Evolutionary conservation across 805 yeast species (phyloP), one percentile per base, ranked within the genome.

Genomic region (Yarrowia yakushimensis): DNA sequence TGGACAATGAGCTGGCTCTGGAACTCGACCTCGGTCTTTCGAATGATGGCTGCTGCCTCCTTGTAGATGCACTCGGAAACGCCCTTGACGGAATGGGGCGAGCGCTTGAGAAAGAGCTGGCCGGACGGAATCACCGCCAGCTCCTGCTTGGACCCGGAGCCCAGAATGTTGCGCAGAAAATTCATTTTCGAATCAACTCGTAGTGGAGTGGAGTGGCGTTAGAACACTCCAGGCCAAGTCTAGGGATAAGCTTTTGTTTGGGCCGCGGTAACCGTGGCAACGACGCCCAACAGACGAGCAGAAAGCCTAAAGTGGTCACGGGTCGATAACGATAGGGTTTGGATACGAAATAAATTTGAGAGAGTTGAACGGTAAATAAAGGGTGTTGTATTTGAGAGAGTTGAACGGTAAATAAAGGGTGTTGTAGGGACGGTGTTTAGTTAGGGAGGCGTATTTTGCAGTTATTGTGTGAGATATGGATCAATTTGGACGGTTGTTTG

Each of bases 61-160:
- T 84, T 86, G 73, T 85, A 92, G 20, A 78, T 71, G 66, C 77
- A 74, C 73, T 94, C 97, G 34, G 85, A 78, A 25, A 85, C 91
- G 9, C 97, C 92, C 71, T 90, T 90, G 12, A 97, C 97, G 2
- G 96, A 88, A 22, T 79, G 80, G 6, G 88, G 87, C 0, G 88
- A 80, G 54, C 98, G 78, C 17, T 87, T 80, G 46, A 93, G 78
- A 70, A 79, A 88, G 50, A 93, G 79, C 74, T 85, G 86, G 3
- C 97, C 98, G 0, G 87, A 81, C 1, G 96, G 90, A 54, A 94
- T 79, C 69, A 82, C 79, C 10, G 85, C 82, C 31, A 90, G 85
- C 87, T 68, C 85, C 86, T 68, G 66, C 62, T 60, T 62, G 43
- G 66, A 59, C n/a, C 62, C 28, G 9, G 67, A 31, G 10, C 69